Evolutionary conservation across 1,284 basidiomycete genomes (phyloP).

Genomic region (Papiliotrema flavescens): DNA sequence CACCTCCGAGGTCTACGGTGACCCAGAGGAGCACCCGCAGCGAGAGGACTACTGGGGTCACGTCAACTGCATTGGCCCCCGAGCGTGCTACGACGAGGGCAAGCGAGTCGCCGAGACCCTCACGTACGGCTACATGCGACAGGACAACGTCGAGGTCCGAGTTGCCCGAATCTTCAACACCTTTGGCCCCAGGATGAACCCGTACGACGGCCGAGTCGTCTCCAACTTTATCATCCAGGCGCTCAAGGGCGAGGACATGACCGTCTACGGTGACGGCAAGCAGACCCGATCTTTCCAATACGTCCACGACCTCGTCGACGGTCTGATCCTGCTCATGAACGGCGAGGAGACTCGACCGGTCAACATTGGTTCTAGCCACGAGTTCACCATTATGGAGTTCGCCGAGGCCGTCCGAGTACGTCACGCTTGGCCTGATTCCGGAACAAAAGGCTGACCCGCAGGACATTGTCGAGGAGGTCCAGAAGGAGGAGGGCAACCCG

Average conservation of each 20-base stretch:
- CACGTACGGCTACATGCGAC: conserved; percentile 89
- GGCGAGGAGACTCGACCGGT: conserved; percentile 83
- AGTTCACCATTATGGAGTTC: conserved; percentile 89
- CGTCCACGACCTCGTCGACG: conserved; percentile 56
- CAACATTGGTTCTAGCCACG: conserved; percentile 90
- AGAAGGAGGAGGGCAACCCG: conserved; percentile 69
- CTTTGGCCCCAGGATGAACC: conserved; percentile 68
- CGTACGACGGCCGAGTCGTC: conserved; percentile 91
- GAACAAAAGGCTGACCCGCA: conserved; percentile 11
- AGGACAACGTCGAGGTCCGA: conserved; percentile 90
- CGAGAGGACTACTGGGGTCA: conserved; percentile 96
- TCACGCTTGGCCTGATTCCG: conserved; percentile 1
- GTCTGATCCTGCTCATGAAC: conserved; percentile 86
- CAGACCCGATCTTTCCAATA: conserved; percentile 98
- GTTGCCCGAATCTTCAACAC: conserved; percentile 93
- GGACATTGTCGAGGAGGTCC: conserved; percentile 83
- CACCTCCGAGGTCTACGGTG: conserved; percentile 92
- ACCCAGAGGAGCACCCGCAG: conserved; percentile 95
- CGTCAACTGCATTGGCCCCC: conserved; percentile 94
- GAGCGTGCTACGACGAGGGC: conserved; percentile 98
- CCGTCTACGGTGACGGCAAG: conserved; percentile 91
- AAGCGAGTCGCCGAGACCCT: conserved; percentile 93
- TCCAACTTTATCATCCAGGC: conserved; percentile 98
- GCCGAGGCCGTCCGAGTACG: conserved; percentile 70
- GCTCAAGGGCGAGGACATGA: conserved; percentile 89